A percentile compares a stretch with the other conserved stretches of the same genome.
phyloP scores from a whole-genome alignment of 2,329 filamentous ascomycete species.

The Phaeosphaeria sp. region DNA sequence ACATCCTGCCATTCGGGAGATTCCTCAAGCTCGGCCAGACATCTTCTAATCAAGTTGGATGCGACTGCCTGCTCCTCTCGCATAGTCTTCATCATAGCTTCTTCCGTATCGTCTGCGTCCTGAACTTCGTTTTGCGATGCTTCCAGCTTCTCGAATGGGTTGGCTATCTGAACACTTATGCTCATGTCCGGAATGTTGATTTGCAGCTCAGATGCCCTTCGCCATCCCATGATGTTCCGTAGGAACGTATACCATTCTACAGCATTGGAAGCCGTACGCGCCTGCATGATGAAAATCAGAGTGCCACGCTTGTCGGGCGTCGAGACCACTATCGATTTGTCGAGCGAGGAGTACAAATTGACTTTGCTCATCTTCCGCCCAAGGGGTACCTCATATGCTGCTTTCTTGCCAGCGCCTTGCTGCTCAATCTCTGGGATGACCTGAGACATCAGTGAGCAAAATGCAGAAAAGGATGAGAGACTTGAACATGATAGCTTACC shows the following conservation, averaged over 20 bases:
- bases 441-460: slow-evolving; percentile 23
- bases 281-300: slow-evolving; percentile 66
- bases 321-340: slow-evolving; percentile 72
- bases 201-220: slow-evolving; percentile 62
- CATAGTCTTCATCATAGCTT: slow-evolving; percentile 53
- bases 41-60: slow-evolving; percentile 62
- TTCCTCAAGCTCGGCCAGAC: slow-evolving; percentile 64
- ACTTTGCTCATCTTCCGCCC: slow-evolving; percentile 61
- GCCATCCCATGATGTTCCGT: slow-evolving; percentile 65
- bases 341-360: slow-evolving; percentile 70
- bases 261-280: slow-evolving; percentile 66
- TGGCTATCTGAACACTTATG: slow-evolving; percentile 63
- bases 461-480: not conserved
- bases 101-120: slow-evolving; percentile 54
- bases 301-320: slow-evolving; percentile 61
- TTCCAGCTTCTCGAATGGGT: slow-evolving; percentile 65
- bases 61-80: slow-evolving; percentile 64
- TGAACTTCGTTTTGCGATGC: slow-evolving; percentile 50
- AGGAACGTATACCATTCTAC: slow-evolving; percentile 75
- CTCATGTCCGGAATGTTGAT: slow-evolving; percentile 70
- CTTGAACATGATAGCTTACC: slow-evolving; percentile 35
- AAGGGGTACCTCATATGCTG: slow-evolving; percentile 65
- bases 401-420: slow-evolving; percentile 59
- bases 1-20: slow-evolving; percentile 67
- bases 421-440: slow-evolving; percentile 67